These are phyloP conservation scores for Misopates orontium DNA, from an alignment of 257 asterid genomes.

Conservation along the genomic window DNA sequence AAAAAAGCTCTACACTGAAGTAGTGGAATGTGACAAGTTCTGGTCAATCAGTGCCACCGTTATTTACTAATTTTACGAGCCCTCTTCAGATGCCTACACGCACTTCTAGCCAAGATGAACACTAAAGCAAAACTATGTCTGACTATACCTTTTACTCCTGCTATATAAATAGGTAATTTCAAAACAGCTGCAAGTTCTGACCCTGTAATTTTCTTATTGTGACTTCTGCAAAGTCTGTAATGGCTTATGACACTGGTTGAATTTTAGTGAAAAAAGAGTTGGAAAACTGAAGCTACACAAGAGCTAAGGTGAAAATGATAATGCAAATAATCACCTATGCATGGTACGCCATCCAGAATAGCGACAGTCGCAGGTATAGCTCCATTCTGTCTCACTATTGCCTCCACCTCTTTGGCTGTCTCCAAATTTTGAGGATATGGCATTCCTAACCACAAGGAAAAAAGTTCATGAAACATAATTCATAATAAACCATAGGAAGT, in stretches of 20 bases:
- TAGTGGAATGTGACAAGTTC: not conserved
- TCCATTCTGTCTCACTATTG: slow-evolving; percentile 68
- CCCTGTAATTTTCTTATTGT: not conserved
- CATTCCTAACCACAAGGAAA: slow-evolving; percentile 58
- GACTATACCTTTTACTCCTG: not conserved
- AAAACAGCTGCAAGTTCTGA: not conserved
- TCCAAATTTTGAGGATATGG: slow-evolving; percentile 92
- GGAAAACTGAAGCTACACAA: slow-evolving; percentile 14
- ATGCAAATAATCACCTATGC: slow-evolving; percentile 52
- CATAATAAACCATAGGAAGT: not conserved
- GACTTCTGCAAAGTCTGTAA: slow-evolving; percentile 7
- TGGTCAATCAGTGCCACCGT: not conserved
- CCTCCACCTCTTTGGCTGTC: slow-evolving; percentile 86
- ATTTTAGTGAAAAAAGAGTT: slow-evolving; percentile 16
- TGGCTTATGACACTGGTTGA: slow-evolving; percentile 2
- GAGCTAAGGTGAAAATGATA: slow-evolving; percentile 19
- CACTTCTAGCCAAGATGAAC: not conserved
- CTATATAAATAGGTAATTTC: not conserved
- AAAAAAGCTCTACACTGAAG: not conserved
- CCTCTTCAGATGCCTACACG: not conserved
- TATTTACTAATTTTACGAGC: not conserved
- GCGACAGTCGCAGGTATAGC: slow-evolving; percentile 94
- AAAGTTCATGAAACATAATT: slow-evolving; percentile 13
- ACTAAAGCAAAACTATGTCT: not conserved
- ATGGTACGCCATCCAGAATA: slow-evolving; percentile 81